These are phyloP conservation scores for Tuber melanosporum DNA, from an alignment of 495 filamentous ascomycete species.

Conservation along the genomic window DNA sequence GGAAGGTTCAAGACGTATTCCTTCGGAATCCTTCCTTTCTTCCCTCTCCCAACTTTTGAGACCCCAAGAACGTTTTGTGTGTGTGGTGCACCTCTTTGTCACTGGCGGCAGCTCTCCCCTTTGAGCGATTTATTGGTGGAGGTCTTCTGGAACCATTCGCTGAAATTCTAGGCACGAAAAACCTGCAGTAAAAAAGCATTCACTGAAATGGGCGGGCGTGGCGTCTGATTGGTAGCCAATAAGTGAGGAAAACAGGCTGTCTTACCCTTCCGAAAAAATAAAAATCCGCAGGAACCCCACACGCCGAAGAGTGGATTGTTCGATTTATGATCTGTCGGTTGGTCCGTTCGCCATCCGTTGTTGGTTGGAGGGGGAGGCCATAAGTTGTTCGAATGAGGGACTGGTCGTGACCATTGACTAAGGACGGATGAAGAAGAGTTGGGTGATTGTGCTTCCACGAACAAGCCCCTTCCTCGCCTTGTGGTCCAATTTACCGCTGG, in stretches of 20 bases:
- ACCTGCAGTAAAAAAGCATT: constrained; percentile 32
- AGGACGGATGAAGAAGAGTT: background rate
- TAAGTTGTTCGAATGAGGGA: background rate
- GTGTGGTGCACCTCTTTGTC: constrained; percentile 2
- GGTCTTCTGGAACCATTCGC: constrained; percentile 36
- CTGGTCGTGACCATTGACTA: background rate
- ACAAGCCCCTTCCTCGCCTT: constrained; percentile 6
- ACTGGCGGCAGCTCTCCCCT: constrained; percentile 16
- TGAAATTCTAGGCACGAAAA: constrained; percentile 36
- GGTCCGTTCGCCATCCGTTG: constrained; percentile 28
- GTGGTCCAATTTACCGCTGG: background rate
- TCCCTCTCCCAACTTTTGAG: background rate
- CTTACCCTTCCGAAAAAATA: background rate
- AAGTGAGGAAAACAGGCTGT: background rate
- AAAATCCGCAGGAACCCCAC: constrained; percentile 36
- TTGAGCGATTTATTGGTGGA: constrained; percentile 38
- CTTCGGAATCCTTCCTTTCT: background rate
- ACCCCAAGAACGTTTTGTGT: constrained; percentile 16
- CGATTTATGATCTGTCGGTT: constrained; percentile 33
- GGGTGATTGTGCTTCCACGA: constrained; percentile 27
- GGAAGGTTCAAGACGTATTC: background rate
- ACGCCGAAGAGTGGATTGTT: constrained; percentile 37
- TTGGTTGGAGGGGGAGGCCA: constrained; percentile 7
- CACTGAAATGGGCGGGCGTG: background rate
- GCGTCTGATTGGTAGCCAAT: background rate